These are phyloP conservation scores for Corchorus olitorius DNA, from an alignment of 345 rosid species.

Conservation along the genomic window DNA sequence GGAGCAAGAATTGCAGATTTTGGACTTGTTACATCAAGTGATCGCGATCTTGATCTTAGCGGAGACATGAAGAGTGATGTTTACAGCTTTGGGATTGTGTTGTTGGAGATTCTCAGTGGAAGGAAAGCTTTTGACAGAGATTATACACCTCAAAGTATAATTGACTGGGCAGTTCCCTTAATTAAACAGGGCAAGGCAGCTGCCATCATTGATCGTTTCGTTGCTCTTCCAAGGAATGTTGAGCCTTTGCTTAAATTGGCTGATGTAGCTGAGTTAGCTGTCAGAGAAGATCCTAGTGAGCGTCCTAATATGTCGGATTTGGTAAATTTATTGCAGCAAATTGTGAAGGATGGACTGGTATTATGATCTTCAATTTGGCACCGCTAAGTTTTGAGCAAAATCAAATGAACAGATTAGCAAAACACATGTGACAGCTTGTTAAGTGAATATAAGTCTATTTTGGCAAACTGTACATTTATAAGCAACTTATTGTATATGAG, in stretches of 20 bases:
- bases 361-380: constrained; percentile 36
- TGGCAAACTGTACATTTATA: constrained; percentile 49
- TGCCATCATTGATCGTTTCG: constrained; percentile 58
- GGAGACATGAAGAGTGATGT: constrained; percentile 65
- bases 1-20: constrained; percentile 86
- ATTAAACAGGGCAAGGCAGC: constrained; percentile 70
- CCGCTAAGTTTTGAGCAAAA: constrained; percentile 9
- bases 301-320: constrained; percentile 72
- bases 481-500: constrained; percentile 43
- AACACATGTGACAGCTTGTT: constrained; percentile 7
- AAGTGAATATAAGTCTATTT: constrained; percentile 20
- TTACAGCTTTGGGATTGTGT: constrained; percentile 63
- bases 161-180: constrained; percentile 75
- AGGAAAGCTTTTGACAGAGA: constrained; percentile 79
- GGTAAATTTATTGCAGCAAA: constrained; percentile 63
- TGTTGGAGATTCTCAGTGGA: constrained; percentile 86
- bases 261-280: constrained; percentile 70
- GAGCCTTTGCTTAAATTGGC: constrained; percentile 87
- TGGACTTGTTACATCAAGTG: constrained; percentile 63
- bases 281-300: constrained; percentile 63
- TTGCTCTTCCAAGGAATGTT: constrained; percentile 71
- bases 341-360: constrained; percentile 64
- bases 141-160: constrained; percentile 54
- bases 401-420: constrained; percentile 17
- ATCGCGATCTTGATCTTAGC: constrained; percentile 48